These are phyloP conservation scores for Purshia tridentata DNA, from an alignment of 306 rosid species.

Conservation along the genomic window DNA sequence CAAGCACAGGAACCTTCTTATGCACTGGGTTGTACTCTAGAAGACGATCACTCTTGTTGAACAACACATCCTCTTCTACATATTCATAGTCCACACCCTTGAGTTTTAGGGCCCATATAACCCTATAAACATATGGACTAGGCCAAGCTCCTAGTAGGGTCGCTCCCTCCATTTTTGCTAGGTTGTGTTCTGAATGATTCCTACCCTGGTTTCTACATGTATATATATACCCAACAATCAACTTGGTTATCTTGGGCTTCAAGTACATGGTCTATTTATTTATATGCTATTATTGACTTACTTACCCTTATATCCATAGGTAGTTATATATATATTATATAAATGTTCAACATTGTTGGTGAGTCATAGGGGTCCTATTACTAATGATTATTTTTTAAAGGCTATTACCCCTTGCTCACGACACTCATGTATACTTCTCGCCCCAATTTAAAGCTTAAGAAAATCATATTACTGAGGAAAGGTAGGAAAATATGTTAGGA, in stretches of 20 bases:
- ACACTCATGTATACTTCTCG: too few relatives aligned
- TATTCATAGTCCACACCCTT: constrained; percentile 22
- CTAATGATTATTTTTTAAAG: too few relatives aligned
- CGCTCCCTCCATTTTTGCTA: constrained; percentile 11
- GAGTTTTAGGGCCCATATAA: constrained; percentile 28
- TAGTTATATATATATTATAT: too few relatives aligned
- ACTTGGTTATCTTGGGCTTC: not conserved
- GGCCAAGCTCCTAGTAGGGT: not conserved
- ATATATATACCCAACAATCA: not conserved
- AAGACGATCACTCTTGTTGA: constrained; percentile 13
- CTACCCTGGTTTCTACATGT: not conserved
- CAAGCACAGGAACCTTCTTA: constrained; percentile 24
- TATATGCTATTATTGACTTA: too few relatives aligned
- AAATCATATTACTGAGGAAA: too few relatives aligned
- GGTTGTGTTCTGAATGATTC: not conserved
- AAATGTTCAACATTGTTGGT: too few relatives aligned
- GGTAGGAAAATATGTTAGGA: too few relatives aligned
- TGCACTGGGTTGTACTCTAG: constrained; percentile 20
- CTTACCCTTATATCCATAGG: not conserved
- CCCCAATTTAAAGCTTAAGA: too few relatives aligned
- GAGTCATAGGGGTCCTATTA: too few relatives aligned
- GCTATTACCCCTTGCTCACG: too few relatives aligned
- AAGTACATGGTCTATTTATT: not conserved
- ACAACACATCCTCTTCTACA: constrained; percentile 8
- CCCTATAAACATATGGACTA: constrained; percentile 7